Evolutionary conservation across 2,329 filamentous ascomycete species (phyloP).

Genomic region (Stagonosporopsis tanaceti): DNA sequence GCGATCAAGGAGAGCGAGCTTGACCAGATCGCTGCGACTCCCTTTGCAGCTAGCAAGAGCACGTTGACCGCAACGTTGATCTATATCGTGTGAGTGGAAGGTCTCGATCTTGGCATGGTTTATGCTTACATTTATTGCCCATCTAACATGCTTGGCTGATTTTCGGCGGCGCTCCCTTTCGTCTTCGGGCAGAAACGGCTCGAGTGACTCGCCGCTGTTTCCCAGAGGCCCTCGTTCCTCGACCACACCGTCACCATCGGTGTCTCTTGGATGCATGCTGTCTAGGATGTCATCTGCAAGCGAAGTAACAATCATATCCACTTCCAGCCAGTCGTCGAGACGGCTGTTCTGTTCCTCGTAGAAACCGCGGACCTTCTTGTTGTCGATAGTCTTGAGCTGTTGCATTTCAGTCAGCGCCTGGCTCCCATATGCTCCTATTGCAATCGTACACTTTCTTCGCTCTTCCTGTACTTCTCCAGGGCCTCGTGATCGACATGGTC

Average conservation of each 20-base stretch:
- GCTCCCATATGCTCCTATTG: neutral
- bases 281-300: conserved; percentile 68
- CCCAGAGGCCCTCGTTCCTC: conserved; percentile 63
- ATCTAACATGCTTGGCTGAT: conserved; percentile 59
- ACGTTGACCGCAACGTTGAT: conserved; percentile 69
- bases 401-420: neutral
- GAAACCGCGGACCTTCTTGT: conserved; percentile 60
- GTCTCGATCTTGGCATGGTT: neutral
- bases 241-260: conserved; percentile 63
- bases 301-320: conserved; percentile 64
- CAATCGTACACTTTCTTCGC: conserved; percentile 55
- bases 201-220: conserved; percentile 59
- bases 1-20: conserved; percentile 68
- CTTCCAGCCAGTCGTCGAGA: conserved; percentile 66
- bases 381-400: conserved; percentile 61
- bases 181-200: conserved; percentile 63
- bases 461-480: conserved; percentile 61
- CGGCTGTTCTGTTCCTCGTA: conserved; percentile 64
- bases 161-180: conserved; percentile 59
- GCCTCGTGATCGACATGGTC: conserved; percentile 56
- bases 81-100: conserved; percentile 33
- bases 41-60: conserved; percentile 63
- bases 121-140: conserved; percentile 62
- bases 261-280: conserved; percentile 64
- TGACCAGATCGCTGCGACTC: conserved; percentile 63